phyloP scores from a whole-genome alignment of 2,329 filamentous ascomycete species.

The Onygenales sp. region DNA sequence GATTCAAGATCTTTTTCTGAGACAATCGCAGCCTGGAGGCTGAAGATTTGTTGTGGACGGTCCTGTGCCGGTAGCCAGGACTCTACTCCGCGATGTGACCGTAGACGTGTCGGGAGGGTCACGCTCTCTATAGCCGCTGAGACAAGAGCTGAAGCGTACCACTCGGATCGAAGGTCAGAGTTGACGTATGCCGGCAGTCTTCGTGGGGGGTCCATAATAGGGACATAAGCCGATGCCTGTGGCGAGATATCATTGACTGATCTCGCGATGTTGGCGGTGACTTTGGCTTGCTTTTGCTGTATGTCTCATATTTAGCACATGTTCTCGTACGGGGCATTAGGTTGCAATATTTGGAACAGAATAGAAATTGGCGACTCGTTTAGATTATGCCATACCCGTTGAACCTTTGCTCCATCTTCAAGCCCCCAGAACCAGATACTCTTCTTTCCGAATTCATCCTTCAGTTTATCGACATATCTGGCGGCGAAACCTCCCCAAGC shows the following conservation, averaged over 20 bases:
- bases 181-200: slow-evolving; percentile 48
- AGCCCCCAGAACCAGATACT: slow-evolving; percentile 81
- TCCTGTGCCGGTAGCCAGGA: slow-evolving; percentile 44
- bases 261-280: slow-evolving; percentile 64
- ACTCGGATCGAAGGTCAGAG: slow-evolving; percentile 56
- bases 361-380: neutral
- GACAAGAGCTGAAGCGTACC: slow-evolving; percentile 73
- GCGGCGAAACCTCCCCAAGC: slow-evolving; percentile 72
- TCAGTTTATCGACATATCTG: slow-evolving; percentile 63
- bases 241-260: slow-evolving; percentile 59
- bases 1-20: slow-evolving; percentile 9
- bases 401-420: slow-evolving; percentile 50
- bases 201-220: slow-evolving; percentile 55
- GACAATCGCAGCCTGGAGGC: slow-evolving; percentile 58
- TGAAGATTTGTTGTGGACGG: slow-evolving; percentile 71
- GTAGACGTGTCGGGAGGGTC: slow-evolving; percentile 60
- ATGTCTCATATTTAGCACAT: neutral
- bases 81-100: slow-evolving; percentile 27
- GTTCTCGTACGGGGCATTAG: slow-evolving; percentile 6
- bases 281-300: slow-evolving; percentile 50
- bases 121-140: slow-evolving; percentile 68
- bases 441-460: slow-evolving; percentile 86
- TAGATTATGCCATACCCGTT: slow-evolving; percentile 38
- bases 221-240: slow-evolving; percentile 68
- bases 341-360: neutral